These are phyloP conservation scores for Porogramme epimiltina DNA, from an alignment of 1,284 basidiomycete species.

Conservation along the genomic window DNA sequence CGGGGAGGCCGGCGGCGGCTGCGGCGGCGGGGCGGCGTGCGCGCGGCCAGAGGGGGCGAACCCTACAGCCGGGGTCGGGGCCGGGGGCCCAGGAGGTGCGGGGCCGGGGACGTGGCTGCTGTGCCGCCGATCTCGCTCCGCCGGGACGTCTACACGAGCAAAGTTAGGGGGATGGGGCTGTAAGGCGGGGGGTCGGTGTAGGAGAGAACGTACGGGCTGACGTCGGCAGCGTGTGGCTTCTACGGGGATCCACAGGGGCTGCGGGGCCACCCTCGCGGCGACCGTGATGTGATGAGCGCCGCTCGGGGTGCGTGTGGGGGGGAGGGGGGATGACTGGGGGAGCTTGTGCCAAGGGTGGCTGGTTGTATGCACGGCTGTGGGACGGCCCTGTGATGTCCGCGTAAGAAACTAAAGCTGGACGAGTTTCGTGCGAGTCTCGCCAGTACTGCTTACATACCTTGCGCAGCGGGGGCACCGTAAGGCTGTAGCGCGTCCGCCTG, in stretches of 20 bases:
- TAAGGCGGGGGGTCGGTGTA: no score
- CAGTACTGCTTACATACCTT: constrained; percentile 1
- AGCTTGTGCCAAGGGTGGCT: background rate
- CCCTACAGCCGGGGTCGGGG: no score
- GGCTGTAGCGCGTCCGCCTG: constrained; percentile 1
- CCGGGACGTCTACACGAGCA: no score
- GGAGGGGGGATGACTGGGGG: constrained; percentile 4
- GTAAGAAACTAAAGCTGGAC: no score
- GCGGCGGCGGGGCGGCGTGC: no score
- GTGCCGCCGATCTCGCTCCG: no score
- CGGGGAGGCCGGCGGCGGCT: no score
- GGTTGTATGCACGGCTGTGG: constrained; percentile 1
- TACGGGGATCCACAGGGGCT: constrained; percentile 7
- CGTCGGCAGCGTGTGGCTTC: constrained; percentile 9
- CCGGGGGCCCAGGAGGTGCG: no score
- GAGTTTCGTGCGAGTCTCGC: no score
- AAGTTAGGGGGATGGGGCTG: no score
- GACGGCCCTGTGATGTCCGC: background rate
- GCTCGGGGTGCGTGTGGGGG: background rate
- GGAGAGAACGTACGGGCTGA: background rate
- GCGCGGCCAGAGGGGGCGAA: no score
- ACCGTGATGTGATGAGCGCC: constrained; percentile 10
- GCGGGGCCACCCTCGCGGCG: constrained; percentile 7
- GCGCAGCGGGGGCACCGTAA: constrained; percentile 9
- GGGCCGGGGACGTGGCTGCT: no score